Base-by-base conservation (phyloP, 768 basidiomycete genomes). In the Flagelloscypha sp. region DNA sequence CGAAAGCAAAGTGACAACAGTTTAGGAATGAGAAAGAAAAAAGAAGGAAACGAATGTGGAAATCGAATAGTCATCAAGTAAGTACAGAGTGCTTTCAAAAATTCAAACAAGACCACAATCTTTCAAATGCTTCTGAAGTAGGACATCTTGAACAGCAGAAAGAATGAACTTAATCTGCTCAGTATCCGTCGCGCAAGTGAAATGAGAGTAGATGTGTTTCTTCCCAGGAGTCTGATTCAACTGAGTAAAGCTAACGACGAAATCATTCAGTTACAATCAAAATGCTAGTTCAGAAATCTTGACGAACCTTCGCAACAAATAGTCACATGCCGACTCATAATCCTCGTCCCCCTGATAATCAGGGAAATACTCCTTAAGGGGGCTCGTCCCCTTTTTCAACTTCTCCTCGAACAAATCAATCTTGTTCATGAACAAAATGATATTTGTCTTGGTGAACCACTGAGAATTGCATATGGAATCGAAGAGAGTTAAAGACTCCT, bases 401-500 rank as follows among this genome's bases (percentile, higher is more conserved):
- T 97, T 98, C 57, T 93, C 90, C 2, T 84, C 81, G 59, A 98
- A 97, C 30, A 94, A 65, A 61, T 98, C 93, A 55, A 94, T 92
- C 71, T 95, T 93, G 72, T 92, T 95, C 44, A 95, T 62, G 77
- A 95, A 93, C 24, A 94, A 68, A 50, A 95, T 94, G 53, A 95
- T 94, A 2, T 84, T 88, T 3, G 90, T 93, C 64, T 90, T 87
- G 53, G 88, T 84, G 56, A 94, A 94, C 89, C 87, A 95, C 42
- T 92, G 73, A 28, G 89, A 93, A 52, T 97, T 97, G 66, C 90
- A 93, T 67, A 97, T 95, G 36, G 90, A 94, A 58, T 97, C 94
- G 58, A 95, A 98, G 34, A 97, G 79, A 0, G 90, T 90, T 30
- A 97, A 60, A 0, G 93, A 87, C 57, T 97, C 94, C 66, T 94